A percentile compares a stretch with the other conserved stretches of the same genome.
phyloP scores from a whole-genome alignment of 495 filamentous ascomycete genomes.

The Mytilinidion resinicola region DNA sequence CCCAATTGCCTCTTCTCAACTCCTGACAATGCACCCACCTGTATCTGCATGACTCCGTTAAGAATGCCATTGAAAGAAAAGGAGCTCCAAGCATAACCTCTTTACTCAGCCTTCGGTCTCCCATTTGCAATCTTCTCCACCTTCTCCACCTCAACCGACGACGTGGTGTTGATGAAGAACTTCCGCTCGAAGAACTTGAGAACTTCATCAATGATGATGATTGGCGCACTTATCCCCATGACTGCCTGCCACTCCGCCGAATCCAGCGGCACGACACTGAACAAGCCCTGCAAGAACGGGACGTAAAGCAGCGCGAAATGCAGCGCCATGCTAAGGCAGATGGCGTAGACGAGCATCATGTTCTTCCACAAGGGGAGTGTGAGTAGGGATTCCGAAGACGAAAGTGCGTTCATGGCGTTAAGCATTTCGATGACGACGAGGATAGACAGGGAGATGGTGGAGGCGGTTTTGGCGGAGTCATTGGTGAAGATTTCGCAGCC shows the following conservation, averaged over 20 bases:
- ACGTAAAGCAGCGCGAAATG: constrained; percentile 94
- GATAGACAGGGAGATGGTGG: constrained; percentile 87
- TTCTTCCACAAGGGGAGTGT: constrained; percentile 94
- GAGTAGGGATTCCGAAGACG: constrained; percentile 87
- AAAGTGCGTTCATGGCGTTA: constrained; percentile 98
- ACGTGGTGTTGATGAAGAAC: constrained; percentile 35
- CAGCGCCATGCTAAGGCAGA: constrained; percentile 87
- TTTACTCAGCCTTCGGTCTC: constrained; percentile 22
- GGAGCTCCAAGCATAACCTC: no score
- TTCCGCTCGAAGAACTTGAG: constrained; percentile 78
- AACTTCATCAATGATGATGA: constrained; percentile 85
- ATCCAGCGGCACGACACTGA: constrained; percentile 85
- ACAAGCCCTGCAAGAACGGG: constrained; percentile 80
- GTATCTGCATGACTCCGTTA: no score
- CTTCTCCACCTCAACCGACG: constrained; percentile 1
- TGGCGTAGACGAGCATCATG: constrained; percentile 94
- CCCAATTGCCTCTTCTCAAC: no score
- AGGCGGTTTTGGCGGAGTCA: constrained; percentile 82
- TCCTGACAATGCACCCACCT: no score
- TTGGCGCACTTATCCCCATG: constrained; percentile 77
- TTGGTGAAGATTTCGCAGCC: constrained; percentile 93
- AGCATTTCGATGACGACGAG: constrained; percentile 99
- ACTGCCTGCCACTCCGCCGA: constrained; percentile 93
- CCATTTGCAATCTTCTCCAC: constrained; percentile 12
- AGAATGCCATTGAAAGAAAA: no score